A percentile compares a stretch with the other conserved stretches of the same genome.
phyloP scores from a whole-genome alignment of 1,284 basidiomycete genomes.

The Waitea zeae region DNA sequence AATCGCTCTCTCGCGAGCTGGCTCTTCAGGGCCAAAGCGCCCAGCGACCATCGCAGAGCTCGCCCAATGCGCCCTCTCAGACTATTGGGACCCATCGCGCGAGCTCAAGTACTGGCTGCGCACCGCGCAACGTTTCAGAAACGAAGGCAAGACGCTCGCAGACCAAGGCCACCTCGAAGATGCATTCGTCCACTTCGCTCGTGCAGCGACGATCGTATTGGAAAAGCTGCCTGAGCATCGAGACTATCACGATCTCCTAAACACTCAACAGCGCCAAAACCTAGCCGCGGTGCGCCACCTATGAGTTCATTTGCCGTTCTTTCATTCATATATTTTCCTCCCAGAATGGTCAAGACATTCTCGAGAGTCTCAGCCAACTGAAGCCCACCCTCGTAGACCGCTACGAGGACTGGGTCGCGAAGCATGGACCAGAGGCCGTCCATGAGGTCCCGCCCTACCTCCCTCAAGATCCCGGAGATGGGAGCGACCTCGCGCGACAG shows the following conservation, averaged over 20 bases:
- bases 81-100: conserved; percentile 27
- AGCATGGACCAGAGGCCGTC: background rate
- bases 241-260: conserved; percentile 29
- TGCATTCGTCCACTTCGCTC: conserved; percentile 40
- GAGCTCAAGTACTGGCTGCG: conserved; percentile 38
- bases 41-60: conserved; percentile 39
- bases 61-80: conserved; percentile 26
- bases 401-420: conserved; percentile 16
- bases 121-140: conserved; percentile 32
- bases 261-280: conserved; percentile 28
- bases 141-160: conserved; percentile 22
- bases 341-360: conserved; percentile 56
- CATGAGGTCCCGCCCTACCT: background rate
- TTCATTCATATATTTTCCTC: conserved; percentile 3
- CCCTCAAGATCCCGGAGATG: background rate
- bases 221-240: conserved; percentile 41
- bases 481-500: too few relatives aligned
- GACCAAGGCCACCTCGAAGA: conserved; percentile 31
- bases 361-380: conserved; percentile 19
- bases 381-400: conserved; percentile 18
- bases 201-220: conserved; percentile 43
- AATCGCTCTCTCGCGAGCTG: too few relatives aligned
- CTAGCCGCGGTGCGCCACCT: conserved; percentile 34
- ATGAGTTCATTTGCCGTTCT: background rate
- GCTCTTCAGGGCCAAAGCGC: too few relatives aligned